A percentile compares a stretch with the other conserved stretches of the same genome.
phyloP scores from a whole-genome alignment of 2,329 filamentous ascomycete species.

The Endocalyx cinctus region DNA sequence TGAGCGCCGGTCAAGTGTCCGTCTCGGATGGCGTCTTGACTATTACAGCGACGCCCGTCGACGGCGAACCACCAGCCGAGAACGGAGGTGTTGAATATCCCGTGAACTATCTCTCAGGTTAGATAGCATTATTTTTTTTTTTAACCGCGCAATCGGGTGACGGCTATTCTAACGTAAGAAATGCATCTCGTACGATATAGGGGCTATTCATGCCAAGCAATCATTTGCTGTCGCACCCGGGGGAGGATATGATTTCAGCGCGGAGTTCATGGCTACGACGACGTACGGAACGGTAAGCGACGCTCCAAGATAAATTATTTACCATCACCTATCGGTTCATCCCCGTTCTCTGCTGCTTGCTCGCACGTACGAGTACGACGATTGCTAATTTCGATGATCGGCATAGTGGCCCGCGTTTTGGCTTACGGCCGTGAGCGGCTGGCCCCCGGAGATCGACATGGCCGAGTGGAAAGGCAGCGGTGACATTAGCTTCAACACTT shows the following conservation, averaged over 20 bases:
- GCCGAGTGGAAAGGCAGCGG: conserved; percentile 43
- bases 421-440: conserved; percentile 38
- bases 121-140: no score
- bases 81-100: conserved; percentile 20
- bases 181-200: no score
- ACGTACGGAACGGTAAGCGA: conserved; percentile 36
- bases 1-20: conserved; percentile 5
- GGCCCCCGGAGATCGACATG: conserved; percentile 44
- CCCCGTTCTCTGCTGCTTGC: no score
- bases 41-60: conserved; percentile 30
- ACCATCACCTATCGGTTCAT: no score
- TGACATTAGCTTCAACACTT: conserved; percentile 38
- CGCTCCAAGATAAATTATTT: no score
- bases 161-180: no score
- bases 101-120: conserved; percentile 29
- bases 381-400: no score
- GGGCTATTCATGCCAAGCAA: conserved; percentile 36
- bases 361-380: no score
- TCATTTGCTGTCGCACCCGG: conserved; percentile 33
- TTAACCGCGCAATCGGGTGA: no score
- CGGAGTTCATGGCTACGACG: conserved; percentile 33
- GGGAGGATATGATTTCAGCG: conserved; percentile 34
- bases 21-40: conserved; percentile 27
- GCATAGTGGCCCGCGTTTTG: conserved; percentile 40
- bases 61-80: conserved; percentile 16